Base-by-base conservation (phyloP, 768 basidiomycete species). In the Boletus tylopilopsis region DNA sequence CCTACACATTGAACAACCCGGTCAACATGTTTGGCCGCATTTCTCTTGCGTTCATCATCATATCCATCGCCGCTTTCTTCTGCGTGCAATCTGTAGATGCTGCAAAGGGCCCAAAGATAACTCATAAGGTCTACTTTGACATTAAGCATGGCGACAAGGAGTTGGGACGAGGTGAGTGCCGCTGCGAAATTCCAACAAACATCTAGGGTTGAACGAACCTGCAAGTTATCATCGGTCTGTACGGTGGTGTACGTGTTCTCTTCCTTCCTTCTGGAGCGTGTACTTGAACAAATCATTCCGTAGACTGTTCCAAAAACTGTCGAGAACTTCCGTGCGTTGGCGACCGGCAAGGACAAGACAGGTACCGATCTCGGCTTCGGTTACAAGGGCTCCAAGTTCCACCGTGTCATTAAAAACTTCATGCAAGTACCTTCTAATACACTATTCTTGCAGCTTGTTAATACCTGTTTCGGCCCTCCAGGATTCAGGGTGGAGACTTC, bases 401-500 rank as follows among this genome's bases (percentile, higher is more conserved):
- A 99, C 73, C 87, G 94, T 65, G 82, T 97, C 53, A 95, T 96
- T 68, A 90, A 91, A 71, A 75, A 88, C 61, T 95, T 95, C 72
- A 95, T 95, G 93, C 85, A 47, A 60, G 80, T 61, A 27, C 13
- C 39, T 30, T 34, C 30, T 37, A 18, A 22, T 43, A 6, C 22
- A 5, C 39, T 43, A 6, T 30, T 11, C 33, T 22, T 15, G 5
- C 29, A 4, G 12, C 7, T 29, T 23, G 24, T 11, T 56, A 9
- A 50, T 36, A 51, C 9, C 5, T 29, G 9, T 22, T 42, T n/a
- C n/a, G n/a, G n/a, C 57, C 8, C n/a, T 23, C 30, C 53, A 90
- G 90, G 90, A 93, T 95, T 60, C 94, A 97, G 73, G 94, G 94
- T 62, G 95, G 95, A 72, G 95, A 97, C 74, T 99, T 97, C 72